Evolutionary conservation across 345 rosid genomes (phyloP), one percentile per base, ranked within the genome.

Genomic region (Eucalyptus brandiana): DNA sequence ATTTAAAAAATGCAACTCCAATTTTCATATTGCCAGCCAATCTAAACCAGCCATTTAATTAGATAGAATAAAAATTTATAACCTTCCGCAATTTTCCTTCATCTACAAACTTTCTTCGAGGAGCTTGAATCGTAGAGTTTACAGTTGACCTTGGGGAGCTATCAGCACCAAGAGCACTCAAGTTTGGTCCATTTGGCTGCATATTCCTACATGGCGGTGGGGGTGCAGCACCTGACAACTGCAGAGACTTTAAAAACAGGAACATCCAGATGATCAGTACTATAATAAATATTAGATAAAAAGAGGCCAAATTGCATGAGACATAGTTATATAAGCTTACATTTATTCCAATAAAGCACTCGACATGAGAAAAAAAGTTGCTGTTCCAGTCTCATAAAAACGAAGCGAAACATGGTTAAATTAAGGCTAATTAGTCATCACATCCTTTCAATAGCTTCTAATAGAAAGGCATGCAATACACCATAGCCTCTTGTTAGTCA

Each of bases 41-140:
- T 86, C 60, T n/a, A 86, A 48, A 37, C 54, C 40, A 48, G 80
- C 80, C 80, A 37, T 76, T 76, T 76, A 76, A 37, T 37, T 37
- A 76, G 32, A 83, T 8, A 42, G 32, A 42, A 80, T 6, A 80
- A 58, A 88, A 47, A 34, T 87, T 86, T 58, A 88, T 47, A 88
- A 98, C 99, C 99, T 98, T 97, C 45, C 99, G 95, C 90, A 98
- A 91, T 92, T 98, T 98, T 92, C 99, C 99, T 93, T 98, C 99
- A 92, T 98, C 99, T 87, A 98, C 97, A 92, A 98, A 96, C 94
- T 98, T 98, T 90, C 99, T 95, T 92, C 99, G 94, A 91, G 99
- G 99, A 87, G 98, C 99, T 93, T 96, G 99, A 89, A 97, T 93
- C 90, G 94, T 96, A 86, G 99, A 92, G 94, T 94, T 97, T 87